Percentiles rank a stretch among this genome's conserved stretches.
Conservation (phyloP, 2,329 filamentous ascomycete genomes). For the Fusarium abutilonis region DNA sequence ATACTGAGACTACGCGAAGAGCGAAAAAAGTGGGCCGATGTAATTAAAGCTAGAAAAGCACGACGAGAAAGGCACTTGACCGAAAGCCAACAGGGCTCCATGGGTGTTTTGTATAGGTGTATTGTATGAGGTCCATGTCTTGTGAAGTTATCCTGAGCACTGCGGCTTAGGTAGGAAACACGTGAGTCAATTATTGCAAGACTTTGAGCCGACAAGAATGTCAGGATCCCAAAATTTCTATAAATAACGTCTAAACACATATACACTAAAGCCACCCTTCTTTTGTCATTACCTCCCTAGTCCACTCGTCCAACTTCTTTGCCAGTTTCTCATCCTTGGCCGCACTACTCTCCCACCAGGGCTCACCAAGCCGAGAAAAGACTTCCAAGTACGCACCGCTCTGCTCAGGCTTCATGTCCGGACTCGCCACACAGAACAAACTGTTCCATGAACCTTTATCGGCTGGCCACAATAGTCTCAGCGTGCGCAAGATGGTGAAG, state of each 20-base stretch:
- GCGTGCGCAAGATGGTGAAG: neutral
- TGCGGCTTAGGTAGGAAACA: too few species aligned
- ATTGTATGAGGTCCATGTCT: too few species aligned
- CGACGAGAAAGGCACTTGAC: too few species aligned
- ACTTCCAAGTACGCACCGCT: slow-evolving; percentile 32
- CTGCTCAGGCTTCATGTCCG: slow-evolving; percentile 22
- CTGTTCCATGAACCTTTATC: slow-evolving; percentile 36
- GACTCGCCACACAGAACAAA: slow-evolving; percentile 28
- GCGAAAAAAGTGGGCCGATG: too few species aligned
- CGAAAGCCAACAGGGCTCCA: too few species aligned
- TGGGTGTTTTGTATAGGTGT: too few species aligned
- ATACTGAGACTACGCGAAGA: too few species aligned
- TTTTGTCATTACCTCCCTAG: slow-evolving; percentile 14
- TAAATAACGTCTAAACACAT: slow-evolving; percentile 7
- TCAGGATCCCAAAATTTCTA: too few species aligned
- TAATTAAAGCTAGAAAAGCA: too few species aligned
- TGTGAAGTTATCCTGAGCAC: too few species aligned
- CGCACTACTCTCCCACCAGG: slow-evolving; percentile 22
- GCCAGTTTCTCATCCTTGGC: slow-evolving; percentile 27
- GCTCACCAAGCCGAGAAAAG: slow-evolving; percentile 15
- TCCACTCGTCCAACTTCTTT: slow-evolving; percentile 32
- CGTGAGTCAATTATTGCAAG: too few species aligned
- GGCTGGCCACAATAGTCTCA: slow-evolving; percentile 9
- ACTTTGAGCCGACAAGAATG: too few species aligned
- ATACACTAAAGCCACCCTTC: slow-evolving; percentile 23